These are phyloP conservation scores for Cladorrhinum sp. DNA, from an alignment of 2,329 filamentous ascomycete genomes.

Conservation along the genomic window DNA sequence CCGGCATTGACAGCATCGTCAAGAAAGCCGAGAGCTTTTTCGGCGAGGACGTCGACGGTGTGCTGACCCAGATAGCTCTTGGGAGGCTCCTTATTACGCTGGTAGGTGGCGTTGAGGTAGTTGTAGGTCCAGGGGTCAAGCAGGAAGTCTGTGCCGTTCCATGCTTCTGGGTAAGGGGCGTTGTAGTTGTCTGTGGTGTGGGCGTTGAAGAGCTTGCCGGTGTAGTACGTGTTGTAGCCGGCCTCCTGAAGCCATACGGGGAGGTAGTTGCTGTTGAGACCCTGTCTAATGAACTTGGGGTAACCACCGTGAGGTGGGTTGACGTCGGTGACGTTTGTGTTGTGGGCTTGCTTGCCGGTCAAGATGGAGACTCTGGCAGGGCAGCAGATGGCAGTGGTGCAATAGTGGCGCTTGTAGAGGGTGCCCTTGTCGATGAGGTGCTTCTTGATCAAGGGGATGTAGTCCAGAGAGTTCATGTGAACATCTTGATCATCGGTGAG, in stretches of 20 bases:
- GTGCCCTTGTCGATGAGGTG: constrained; percentile 55
- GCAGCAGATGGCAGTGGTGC: constrained; percentile 60
- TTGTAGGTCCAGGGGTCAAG: constrained; percentile 66
- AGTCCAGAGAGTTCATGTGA: constrained; percentile 56
- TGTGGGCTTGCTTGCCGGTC: constrained; percentile 61
- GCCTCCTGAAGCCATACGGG: constrained; percentile 50
- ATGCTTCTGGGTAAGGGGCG: constrained; percentile 52
- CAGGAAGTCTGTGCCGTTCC: constrained; percentile 55
- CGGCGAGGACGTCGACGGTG: constrained; percentile 26
- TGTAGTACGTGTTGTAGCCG: constrained; percentile 53
- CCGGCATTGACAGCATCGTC: constrained; percentile 26
- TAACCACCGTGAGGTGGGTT: constrained; percentile 37
- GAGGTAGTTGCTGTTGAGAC: constrained; percentile 49
- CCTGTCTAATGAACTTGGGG: constrained; percentile 49
- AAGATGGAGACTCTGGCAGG: constrained; percentile 59
- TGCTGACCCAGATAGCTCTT: constrained; percentile 34
- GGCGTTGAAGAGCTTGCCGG: constrained; percentile 54
- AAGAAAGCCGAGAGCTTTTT: constrained; percentile 27
- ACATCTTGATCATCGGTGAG: constrained; percentile 65
- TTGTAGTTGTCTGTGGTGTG: constrained; percentile 50
- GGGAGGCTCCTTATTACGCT: constrained; percentile 52
- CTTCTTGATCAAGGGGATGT: constrained; percentile 54
- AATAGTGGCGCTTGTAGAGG: constrained; percentile 56
- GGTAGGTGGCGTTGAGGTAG: constrained; percentile 64
- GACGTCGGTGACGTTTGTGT: constrained; percentile 57